Base-by-base conservation (phyloP, 2,329 filamentous ascomycete genomes). In the Bisporella sp. region DNA sequence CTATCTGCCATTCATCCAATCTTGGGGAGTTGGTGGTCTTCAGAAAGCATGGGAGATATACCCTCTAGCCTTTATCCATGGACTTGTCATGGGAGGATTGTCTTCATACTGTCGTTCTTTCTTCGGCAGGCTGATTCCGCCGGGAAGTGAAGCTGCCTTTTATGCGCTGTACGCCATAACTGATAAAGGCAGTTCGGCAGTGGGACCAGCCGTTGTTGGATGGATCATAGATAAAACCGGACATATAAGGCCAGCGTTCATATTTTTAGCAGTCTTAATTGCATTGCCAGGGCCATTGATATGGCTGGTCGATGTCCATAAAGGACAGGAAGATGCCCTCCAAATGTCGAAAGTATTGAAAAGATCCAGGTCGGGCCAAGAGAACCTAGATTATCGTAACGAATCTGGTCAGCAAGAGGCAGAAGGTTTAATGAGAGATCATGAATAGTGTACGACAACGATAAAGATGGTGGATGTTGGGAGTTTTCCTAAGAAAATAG, bases 11-110 rank as follows among this genome's bases (percentile, higher is more conserved):
- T 82, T 88, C 6, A 77, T 97, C 45, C 77, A 82, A 60, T 71
- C 75, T 7, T 81, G 86, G 68, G 91, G 89, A 0, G 81, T 88
- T 5, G 71, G 89, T 35, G 93, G 93, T 1, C 74, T 99, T 9
- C 91, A 96, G 67, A 84, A 93, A 65, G 82, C 88, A 1, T 96
- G 90, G 88, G 93, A 99, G 62, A 96, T 99, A 87, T 97, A 93
- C 62, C 88, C 89, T 0, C 71, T 99, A 1, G 91, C 89, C 0
- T 86, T 88, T 3, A 81, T 97, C 12, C 96, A 96, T 66, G 93
- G 93, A 0, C 81, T 99, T 44, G 91, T 96, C 2, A 81, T 97
- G 45, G 93, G 92, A n/a, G 93, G 93, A 0, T 71, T 97, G 35
- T 89, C 87, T 51, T 86, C 86, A 21, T 96, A 97, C 68, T 97